Conservation (phyloP, 208 protist species). For the Trypanosoma mega region DNA sequence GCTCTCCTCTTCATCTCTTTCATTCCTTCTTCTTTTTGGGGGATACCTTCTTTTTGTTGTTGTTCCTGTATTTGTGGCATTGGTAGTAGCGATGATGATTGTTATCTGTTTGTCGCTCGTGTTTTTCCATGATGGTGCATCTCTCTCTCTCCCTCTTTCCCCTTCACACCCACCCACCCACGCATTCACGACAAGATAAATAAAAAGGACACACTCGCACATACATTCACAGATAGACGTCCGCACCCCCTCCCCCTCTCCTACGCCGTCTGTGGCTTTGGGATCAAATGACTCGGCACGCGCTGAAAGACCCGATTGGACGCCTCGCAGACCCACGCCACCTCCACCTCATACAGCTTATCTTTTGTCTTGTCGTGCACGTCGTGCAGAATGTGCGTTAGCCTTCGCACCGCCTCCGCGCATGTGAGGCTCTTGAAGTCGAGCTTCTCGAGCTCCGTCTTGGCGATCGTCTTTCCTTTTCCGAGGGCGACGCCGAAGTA, state of each 20-base stretch:
- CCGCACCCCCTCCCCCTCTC: background rate
- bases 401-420: slow-evolving; percentile 93
- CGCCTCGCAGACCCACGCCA: slow-evolving; percentile 96
- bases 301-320: slow-evolving; percentile 79
- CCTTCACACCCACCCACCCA: background rate
- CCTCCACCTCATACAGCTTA: slow-evolving; percentile 97
- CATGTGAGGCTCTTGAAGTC: slow-evolving; percentile 93
- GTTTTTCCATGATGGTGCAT: too few species aligned
- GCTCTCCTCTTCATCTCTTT: slow-evolving; percentile 6
- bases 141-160: slow-evolving; percentile 11
- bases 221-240: background rate
- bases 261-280: slow-evolving; percentile 31
- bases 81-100: too few species aligned
- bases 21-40: background rate
- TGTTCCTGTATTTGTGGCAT: too few species aligned
- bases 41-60: background rate
- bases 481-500: slow-evolving; percentile 97
- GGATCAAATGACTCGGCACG: slow-evolving; percentile 53
- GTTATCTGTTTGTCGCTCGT: too few species aligned
- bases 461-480: slow-evolving; percentile 97
- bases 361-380: slow-evolving; percentile 91
- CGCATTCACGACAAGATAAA: background rate
- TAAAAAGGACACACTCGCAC: background rate
- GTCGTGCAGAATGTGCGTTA: slow-evolving; percentile 92
- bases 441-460: slow-evolving; percentile 98